A percentile compares a stretch with the other conserved stretches of the same genome.
These are phyloP conservation scores for Nymphaea thermarum DNA, from an alignment of 164 flowering plant genomes.

Conservation along the genomic window DNA sequence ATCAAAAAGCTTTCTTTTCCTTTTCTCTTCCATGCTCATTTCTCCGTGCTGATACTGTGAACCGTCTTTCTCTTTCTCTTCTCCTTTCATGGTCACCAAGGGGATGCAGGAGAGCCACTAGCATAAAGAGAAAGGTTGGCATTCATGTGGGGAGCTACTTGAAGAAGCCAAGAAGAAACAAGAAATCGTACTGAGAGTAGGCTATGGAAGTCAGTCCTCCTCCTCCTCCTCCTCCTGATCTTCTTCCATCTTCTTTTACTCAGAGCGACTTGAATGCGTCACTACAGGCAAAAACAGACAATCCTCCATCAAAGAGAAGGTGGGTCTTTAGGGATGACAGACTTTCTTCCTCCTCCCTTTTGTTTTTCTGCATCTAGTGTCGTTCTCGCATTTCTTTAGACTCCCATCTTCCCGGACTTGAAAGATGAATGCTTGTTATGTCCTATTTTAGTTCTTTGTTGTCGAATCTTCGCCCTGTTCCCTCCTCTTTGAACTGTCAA, in stretches of 20 bases:
- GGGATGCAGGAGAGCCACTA: not conserved
- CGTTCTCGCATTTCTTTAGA: not conserved
- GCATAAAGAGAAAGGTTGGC: not conserved
- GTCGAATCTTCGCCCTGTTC: too few relatives aligned
- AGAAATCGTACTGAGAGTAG: not conserved
- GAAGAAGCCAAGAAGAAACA: not conserved
- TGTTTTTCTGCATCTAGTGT: not conserved
- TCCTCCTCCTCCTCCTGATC: not conserved
- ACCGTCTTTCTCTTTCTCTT: not conserved
- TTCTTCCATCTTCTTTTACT: not conserved
- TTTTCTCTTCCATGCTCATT: not conserved
- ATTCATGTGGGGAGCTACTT: not conserved
- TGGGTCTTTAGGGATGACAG: not conserved
- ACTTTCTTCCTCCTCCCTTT: not conserved
- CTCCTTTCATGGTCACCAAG: not conserved
- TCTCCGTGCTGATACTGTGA: not conserved
- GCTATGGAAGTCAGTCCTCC: not conserved
- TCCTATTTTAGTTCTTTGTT: too few relatives aligned
- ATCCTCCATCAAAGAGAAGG: conserved; percentile 1
- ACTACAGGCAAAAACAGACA: not conserved
- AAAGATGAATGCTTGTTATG: too few relatives aligned
- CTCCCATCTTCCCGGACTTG: too few relatives aligned
- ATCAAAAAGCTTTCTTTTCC: not conserved
- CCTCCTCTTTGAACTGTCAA: too few relatives aligned
- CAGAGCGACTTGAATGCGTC: not conserved